A percentile compares a stretch with the other conserved stretches of the same genome.
phyloP scores from a whole-genome alignment of 768 basidiomycete species.

The Auricularia sp. region DNA sequence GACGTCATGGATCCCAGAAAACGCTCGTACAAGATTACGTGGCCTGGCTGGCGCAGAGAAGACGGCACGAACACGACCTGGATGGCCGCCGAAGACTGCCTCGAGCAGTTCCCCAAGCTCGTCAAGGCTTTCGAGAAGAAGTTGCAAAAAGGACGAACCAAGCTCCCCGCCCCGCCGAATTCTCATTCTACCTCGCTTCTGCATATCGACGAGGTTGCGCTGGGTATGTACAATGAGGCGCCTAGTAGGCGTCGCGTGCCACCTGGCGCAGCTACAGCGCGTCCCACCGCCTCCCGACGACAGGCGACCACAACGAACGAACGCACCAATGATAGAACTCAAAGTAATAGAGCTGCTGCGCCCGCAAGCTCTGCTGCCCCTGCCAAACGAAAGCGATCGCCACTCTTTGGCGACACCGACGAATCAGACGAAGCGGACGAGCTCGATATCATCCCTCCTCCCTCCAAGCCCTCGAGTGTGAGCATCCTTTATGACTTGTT shows the following conservation, averaged over 20 bases:
- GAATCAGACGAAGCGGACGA: background rate
- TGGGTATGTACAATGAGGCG: background rate
- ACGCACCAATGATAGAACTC: too few species aligned
- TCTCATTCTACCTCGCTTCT: background rate
- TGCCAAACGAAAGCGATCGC: background rate
- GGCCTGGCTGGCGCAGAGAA: background rate
- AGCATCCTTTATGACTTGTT: background rate
- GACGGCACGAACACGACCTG: background rate
- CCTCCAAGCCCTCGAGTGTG: background rate
- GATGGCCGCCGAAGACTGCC: background rate
- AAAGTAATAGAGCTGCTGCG: background rate
- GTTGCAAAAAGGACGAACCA: background rate
- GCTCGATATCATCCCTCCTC: background rate
- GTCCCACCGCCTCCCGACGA: too few species aligned
- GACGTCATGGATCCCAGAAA: background rate
- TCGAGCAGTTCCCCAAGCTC: background rate
- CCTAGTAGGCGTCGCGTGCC: too few species aligned
- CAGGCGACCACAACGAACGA: too few species aligned
- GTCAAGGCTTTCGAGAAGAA: background rate
- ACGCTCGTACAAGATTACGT: background rate
- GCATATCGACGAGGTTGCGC: background rate
- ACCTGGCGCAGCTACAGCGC: too few species aligned
- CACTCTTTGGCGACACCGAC: background rate
- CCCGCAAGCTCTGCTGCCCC: background rate
- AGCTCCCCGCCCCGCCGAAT: background rate